A percentile compares a stretch with the other conserved stretches of the same genome.
Conservation (phyloP, 2,329 filamentous ascomycete species). For the Botrytis fragariae region DNA sequence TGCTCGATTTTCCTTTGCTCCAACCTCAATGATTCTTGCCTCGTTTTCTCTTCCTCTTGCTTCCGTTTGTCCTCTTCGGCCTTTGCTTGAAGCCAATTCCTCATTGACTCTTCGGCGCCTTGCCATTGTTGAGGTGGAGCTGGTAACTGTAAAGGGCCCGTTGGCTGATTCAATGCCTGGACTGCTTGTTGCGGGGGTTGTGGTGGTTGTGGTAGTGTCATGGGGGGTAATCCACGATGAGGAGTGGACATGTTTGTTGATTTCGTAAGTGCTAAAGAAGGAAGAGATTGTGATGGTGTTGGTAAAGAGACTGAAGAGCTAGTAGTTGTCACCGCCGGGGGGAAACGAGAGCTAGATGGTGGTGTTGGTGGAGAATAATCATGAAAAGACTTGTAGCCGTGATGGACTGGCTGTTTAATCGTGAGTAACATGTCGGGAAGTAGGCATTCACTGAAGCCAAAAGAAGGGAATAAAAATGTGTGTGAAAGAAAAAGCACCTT, state of each 20-base stretch:
- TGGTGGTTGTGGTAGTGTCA: constrained; percentile 52
- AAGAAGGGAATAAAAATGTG: constrained; percentile 34
- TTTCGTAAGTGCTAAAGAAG: constrained; percentile 39
- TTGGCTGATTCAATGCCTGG: constrained; percentile 40
- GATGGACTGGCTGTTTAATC: constrained; percentile 47
- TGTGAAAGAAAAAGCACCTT: constrained; percentile 32
- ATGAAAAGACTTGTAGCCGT: constrained; percentile 48
- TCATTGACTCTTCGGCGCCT: constrained; percentile 67
- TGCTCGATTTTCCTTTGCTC: constrained; percentile 73
- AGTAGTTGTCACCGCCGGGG: constrained; percentile 40
- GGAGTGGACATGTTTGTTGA: constrained; percentile 63
- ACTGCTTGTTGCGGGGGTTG: constrained; percentile 28
- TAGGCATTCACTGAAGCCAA: constrained; percentile 34
- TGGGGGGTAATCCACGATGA: constrained; percentile 68
- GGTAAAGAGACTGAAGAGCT: constrained; percentile 37
- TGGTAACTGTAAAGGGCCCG: constrained; percentile 53
- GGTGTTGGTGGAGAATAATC: constrained; percentile 46
- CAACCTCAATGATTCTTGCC: constrained; percentile 61
- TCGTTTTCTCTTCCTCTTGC: constrained; percentile 70
- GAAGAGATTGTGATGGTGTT: constrained; percentile 35
- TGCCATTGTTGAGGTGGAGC: constrained; percentile 64
- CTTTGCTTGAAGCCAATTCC: constrained; percentile 67
- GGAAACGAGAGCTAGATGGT: constrained; percentile 44
- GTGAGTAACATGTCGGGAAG: constrained; percentile 49
- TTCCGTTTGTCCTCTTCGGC: constrained; percentile 69